A percentile compares a stretch with the other conserved stretches of the same genome.
These are phyloP conservation scores for Geotrichum candidum DNA, from an alignment of 1,139 yeast species.

Conservation along the genomic window DNA sequence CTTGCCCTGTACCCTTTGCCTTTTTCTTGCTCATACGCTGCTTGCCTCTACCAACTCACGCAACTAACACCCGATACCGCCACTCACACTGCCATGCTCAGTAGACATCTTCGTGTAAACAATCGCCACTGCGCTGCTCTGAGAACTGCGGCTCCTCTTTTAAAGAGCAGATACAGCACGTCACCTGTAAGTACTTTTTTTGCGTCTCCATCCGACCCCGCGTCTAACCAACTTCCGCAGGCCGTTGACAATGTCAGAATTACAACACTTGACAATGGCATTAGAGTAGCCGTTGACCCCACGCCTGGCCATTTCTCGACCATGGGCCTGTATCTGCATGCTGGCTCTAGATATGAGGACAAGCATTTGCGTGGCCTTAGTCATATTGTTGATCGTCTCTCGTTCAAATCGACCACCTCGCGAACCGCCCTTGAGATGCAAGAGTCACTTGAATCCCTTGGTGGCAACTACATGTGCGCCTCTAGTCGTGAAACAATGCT, in stretches of 20 bases:
- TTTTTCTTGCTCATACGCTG: neutral
- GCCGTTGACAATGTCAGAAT: constrained; percentile 7
- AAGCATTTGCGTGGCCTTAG: constrained; percentile 57
- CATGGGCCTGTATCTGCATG: constrained; percentile 80
- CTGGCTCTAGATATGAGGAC: constrained; percentile 81
- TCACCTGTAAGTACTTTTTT: neutral
- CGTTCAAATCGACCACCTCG: constrained; percentile 70
- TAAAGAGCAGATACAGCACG: constrained; percentile 5
- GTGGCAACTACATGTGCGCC: constrained; percentile 93
- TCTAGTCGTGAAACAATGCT: constrained; percentile 87
- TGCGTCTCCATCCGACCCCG: neutral
- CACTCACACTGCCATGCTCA: constrained; percentile 3
- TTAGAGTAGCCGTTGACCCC: constrained; percentile 76
- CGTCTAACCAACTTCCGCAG: neutral
- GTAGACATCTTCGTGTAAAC: neutral
- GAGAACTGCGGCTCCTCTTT: neutral
- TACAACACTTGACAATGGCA: constrained; percentile 60
- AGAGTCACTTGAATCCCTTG: constrained; percentile 67
- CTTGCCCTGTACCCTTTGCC: neutral
- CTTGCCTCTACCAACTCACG: neutral
- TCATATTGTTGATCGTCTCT: constrained; percentile 78
- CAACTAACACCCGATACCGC: neutral
- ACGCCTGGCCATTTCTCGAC: constrained; percentile 91
- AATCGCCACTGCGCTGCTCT: neutral
- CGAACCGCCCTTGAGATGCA: constrained; percentile 65